phyloP scores from a whole-genome alignment of 1,284 basidiomycete species.

The Boletus semigastroideus region DNA sequence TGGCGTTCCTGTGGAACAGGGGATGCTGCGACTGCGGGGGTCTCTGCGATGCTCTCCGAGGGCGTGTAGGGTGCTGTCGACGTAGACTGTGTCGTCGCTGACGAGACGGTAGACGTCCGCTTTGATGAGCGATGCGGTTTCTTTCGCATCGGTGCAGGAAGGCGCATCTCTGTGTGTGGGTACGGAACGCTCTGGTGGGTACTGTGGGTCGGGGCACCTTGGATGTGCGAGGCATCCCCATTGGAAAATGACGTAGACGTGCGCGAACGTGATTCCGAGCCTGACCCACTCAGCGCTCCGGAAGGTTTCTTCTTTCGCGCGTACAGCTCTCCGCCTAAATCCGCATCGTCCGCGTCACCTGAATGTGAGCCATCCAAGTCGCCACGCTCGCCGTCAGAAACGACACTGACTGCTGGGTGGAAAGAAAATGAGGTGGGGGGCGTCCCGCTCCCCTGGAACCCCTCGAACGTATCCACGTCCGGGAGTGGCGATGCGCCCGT shows the following conservation, averaged over 20 bases:
- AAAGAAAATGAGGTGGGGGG: background rate
- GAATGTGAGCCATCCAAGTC: constrained; percentile 23
- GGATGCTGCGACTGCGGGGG: constrained; percentile 26
- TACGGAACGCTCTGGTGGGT: constrained; percentile 22
- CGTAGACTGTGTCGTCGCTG: constrained; percentile 35
- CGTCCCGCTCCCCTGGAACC: constrained; percentile 54
- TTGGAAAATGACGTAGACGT: constrained; percentile 52
- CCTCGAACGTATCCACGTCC: constrained; percentile 49
- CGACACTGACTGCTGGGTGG: background rate
- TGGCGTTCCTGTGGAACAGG: constrained; percentile 22
- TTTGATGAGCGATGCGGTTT: constrained; percentile 27
- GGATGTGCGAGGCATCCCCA: constrained; percentile 23
- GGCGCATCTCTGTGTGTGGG: constrained; percentile 29
- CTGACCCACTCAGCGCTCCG: constrained; percentile 36
- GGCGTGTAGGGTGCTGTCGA: constrained; percentile 32
- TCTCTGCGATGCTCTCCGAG: constrained; percentile 18
- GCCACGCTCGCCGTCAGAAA: background rate
- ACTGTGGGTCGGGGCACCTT: constrained; percentile 15
- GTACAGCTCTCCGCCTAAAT: constrained; percentile 60
- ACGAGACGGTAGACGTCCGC: constrained; percentile 32
- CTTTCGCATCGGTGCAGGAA: constrained; percentile 22
- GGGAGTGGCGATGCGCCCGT: constrained; percentile 16
- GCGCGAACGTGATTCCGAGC: constrained; percentile 59
- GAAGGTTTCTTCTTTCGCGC: constrained; percentile 37
- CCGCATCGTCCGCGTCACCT: constrained; percentile 51